Conservation (phyloP, 257 asterid species). For the Scutellaria baicalensis region DNA sequence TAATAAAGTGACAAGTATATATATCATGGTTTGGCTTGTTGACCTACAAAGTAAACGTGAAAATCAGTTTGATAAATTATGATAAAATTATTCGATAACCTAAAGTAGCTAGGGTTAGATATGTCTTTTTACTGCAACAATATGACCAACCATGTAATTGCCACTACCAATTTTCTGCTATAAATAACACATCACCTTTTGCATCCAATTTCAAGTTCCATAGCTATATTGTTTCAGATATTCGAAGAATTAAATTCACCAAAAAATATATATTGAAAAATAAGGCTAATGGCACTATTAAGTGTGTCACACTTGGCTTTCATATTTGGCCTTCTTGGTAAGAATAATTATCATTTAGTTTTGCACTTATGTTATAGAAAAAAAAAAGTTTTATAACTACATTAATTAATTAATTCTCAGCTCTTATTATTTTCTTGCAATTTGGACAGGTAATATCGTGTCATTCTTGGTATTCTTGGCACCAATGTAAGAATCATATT, state of each 20-base stretch:
- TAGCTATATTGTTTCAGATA: slow-evolving; percentile 2
- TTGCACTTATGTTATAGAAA: background rate
- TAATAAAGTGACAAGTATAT: background rate
- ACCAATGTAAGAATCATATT: slow-evolving; percentile 42
- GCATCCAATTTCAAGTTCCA: slow-evolving; percentile 9
- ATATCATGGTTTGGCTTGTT: background rate
- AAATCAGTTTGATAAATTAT: background rate
- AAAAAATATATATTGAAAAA: background rate
- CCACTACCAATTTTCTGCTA: slow-evolving; percentile 7
- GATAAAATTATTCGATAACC: background rate
- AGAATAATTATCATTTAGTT: background rate
- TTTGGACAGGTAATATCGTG: slow-evolving; percentile 46
- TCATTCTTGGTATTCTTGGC: slow-evolving; percentile 63
- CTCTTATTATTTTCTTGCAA: background rate
- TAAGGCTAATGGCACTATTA: slow-evolving; percentile 25
- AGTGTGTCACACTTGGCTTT: slow-evolving; percentile 36
- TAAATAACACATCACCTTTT: slow-evolving; percentile 6
- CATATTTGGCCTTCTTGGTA: slow-evolving; percentile 60
- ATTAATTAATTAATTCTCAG: background rate
- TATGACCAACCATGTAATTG: slow-evolving; percentile 5
- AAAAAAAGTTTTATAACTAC: background rate
- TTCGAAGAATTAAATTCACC: background rate
- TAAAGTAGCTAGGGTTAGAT: slow-evolving; percentile 14
- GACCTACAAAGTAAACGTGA: slow-evolving; percentile 1
- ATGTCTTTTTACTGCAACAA: background rate